These are phyloP conservation scores for Quaeritorhiza haematococci DNA, from an alignment of 371 early-diverging fungal genomes.

Conservation along the genomic window DNA sequence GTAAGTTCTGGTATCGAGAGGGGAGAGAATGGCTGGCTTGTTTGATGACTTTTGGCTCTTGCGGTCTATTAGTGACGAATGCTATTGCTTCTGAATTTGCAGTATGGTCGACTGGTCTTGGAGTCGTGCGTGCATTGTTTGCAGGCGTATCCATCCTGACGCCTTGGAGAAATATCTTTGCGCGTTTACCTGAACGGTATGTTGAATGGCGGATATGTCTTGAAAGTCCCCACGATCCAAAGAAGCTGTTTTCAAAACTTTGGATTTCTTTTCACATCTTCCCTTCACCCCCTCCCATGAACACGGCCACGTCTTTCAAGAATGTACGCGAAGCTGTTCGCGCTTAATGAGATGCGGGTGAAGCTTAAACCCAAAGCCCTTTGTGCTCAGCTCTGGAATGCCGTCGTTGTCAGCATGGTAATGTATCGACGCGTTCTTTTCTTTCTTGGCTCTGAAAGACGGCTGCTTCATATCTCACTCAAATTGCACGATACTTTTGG, in stretches of 20 bases:
- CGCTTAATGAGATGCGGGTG: conserved; percentile 64
- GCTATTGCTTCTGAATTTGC: conserved; percentile 66
- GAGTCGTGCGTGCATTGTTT: conserved; percentile 72
- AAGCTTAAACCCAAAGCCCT: conserved; percentile 70
- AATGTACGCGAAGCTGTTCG: conserved; percentile 13
- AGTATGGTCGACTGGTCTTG: conserved; percentile 49
- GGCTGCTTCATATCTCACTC: too few relatives aligned
- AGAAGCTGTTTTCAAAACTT: too few relatives aligned
- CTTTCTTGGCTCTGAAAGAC: too few relatives aligned
- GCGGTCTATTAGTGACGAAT: neutral
- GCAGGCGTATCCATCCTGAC: conserved; percentile 83
- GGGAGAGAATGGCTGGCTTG: too few relatives aligned
- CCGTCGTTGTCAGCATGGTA: conserved; percentile 82
- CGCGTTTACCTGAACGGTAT: conserved; percentile 69
- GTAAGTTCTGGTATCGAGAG: conserved; percentile 13
- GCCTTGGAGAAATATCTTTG: conserved; percentile 83
- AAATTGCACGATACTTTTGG: too few relatives aligned
- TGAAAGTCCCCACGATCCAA: too few relatives aligned
- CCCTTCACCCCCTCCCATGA: neutral
- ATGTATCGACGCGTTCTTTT: too few relatives aligned
- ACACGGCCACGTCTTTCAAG: too few relatives aligned
- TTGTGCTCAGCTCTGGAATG: conserved; percentile 85
- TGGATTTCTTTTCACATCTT: neutral
- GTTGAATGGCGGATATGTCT: too few relatives aligned
- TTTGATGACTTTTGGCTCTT: conserved; percentile 6